Evolutionary conservation across 2,329 filamentous ascomycete species (phyloP), one percentile per base, ranked within the genome.

Genomic region (Aspergillus fumigatiaffinis): DNA sequence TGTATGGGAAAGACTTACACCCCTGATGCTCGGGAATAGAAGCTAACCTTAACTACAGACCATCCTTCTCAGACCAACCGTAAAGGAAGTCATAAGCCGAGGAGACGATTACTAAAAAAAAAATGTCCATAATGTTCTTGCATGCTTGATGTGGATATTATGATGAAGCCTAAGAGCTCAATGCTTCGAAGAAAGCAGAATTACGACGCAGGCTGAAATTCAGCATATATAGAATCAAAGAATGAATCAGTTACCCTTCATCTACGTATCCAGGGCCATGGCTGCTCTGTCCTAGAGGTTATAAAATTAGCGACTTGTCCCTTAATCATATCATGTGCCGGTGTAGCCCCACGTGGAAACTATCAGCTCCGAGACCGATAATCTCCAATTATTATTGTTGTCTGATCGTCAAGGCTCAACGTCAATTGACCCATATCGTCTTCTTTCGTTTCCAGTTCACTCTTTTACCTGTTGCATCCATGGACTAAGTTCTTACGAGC

Each of bases 11-110:
- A 41, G 44, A 26, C 56, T 35, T 52, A 51, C n/a, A 10, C 10
- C 10, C 10, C 47, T 46, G 54, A n/a, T 25, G 5, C 21, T 41
- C 12, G 3, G 42, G 12, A 12, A 32, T 23, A 12, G 21, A 42
- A 28, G 60, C 66, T 71, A 56, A 64, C 56, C 51, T 62, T 8
- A 56, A 48, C 42, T 17, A 25, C 20, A 91, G 87, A 90, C 89
- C 35, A 89, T 92, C 65, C 75, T 93, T 63, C 84, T 93, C 60
- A 82, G 89, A 67, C 89, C 89, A 54, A 92, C 81, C 58, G 88
- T 92, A 55, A 95, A 95, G 81, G 91, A 95, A 79, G 87, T 95
- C 63, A 88, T 95, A 68, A 92, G 88, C 74, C 86, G 90, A 60
- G 91, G 91, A 63, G 89, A 94, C 54, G 91, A 95, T 72, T 95